Evolutionary conservation across 805 yeast genomes (phyloP).

Genomic region (Nakazawaea wyomingensis): DNA sequence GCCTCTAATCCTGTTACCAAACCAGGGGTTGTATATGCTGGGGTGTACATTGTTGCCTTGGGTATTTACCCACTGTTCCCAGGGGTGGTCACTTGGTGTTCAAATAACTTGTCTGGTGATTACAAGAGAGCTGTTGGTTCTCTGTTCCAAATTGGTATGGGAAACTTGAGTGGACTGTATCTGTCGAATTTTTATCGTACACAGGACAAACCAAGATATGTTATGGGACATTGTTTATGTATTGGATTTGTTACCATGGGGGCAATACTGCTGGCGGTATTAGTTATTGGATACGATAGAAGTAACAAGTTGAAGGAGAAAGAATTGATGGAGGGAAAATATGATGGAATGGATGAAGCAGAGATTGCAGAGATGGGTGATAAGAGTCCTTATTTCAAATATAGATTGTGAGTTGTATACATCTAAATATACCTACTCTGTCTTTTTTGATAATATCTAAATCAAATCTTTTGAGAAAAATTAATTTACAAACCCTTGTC

Average conservation of each 20-base stretch:
- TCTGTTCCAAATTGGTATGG: constrained; percentile 34
- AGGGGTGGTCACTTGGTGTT: constrained; percentile 29
- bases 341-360: constrained; percentile 22
- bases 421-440: no score
- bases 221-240: constrained; percentile 29
- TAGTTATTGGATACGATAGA: constrained; percentile 20
- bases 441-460: no score
- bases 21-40: constrained; percentile 28
- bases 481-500: no score
- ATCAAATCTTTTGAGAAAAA: no score
- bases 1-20: constrained; percentile 19
- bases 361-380: constrained; percentile 36
- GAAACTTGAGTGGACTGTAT: constrained; percentile 34
- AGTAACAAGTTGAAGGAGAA: constrained; percentile 22
- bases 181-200: constrained; percentile 29
- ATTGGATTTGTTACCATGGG: constrained; percentile 31
- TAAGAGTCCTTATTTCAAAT: constrained; percentile 33
- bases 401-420: constrained; percentile 14
- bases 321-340: constrained; percentile 27
- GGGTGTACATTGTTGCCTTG: constrained; percentile 26
- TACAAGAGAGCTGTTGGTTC: constrained; percentile 34
- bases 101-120: constrained; percentile 31
- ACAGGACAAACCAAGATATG: constrained; percentile 23
- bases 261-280: constrained; percentile 17
- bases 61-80: constrained; percentile 30